Conservation (phyloP, 192 early-diverging fungal genomes). For the Podila epigama region DNA sequence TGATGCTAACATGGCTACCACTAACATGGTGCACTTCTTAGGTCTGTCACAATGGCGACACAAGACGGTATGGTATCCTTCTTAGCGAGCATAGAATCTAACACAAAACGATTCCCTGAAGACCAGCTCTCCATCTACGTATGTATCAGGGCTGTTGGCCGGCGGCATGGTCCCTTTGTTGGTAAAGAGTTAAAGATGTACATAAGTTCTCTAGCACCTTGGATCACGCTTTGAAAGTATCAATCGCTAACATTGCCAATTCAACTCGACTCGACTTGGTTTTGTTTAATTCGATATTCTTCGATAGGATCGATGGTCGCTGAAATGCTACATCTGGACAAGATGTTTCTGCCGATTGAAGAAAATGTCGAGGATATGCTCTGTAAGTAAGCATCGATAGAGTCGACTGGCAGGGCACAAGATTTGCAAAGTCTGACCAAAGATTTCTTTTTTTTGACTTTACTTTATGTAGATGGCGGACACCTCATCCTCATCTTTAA, state of each 20-base stretch:
- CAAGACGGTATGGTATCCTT: constrained; percentile 57
- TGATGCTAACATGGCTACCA: neutral
- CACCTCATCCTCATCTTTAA: constrained; percentile 84
- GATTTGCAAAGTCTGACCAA: neutral
- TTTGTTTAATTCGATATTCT: too few species aligned
- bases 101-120: constrained; percentile 70
- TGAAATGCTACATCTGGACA: constrained; percentile 67
- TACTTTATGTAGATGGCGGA: constrained; percentile 66
- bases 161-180: constrained; percentile 62
- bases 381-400: constrained; percentile 56
- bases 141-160: constrained; percentile 72
- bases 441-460: neutral
- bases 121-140: constrained; percentile 75
- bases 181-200: constrained; percentile 19
- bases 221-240: too few species aligned
- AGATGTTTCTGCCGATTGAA: constrained; percentile 74
- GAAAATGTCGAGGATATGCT: constrained; percentile 68
- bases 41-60: constrained; percentile 55
- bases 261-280: too few species aligned
- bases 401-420: neutral
- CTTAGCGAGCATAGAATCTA: constrained; percentile 65
- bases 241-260: too few species aligned
- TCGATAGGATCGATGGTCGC: constrained; percentile 55
- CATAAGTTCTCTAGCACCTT: neutral
- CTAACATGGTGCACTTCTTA: constrained; percentile 8